Percentiles rank a stretch among this genome's conserved stretches.
phyloP scores from a whole-genome alignment of 1,139 yeast genomes.

The Candida buenavistaensis region DNA sequence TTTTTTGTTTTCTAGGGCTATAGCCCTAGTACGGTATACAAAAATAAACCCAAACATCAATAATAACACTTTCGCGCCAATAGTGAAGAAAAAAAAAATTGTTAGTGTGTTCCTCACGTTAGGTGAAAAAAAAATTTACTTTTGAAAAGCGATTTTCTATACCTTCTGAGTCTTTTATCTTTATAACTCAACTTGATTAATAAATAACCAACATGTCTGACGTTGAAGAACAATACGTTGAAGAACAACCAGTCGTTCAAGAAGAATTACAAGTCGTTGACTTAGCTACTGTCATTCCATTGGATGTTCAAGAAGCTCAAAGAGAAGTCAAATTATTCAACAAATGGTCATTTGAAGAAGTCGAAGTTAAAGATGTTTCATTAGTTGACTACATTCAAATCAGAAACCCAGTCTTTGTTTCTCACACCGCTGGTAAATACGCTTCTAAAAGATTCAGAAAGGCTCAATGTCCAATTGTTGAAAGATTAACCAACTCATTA shows the following conservation, averaged over 20 bases:
- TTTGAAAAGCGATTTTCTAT: conserved; percentile 1
- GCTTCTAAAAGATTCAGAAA: conserved; percentile 99
- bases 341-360: conserved; percentile 99
- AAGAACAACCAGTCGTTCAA: conserved; percentile 55
- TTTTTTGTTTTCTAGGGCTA: conserved; percentile 3
- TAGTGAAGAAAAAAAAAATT: neutral
- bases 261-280: conserved; percentile 81
- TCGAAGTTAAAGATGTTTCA: conserved; percentile 96
- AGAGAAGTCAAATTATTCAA: conserved; percentile 97
- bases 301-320: conserved; percentile 95
- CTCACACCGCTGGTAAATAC: conserved; percentile 99
- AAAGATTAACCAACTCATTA: conserved; percentile 99
- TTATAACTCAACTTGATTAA: conserved; percentile 4
- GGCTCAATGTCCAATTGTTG: conserved; percentile 99
- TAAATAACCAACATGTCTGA: conserved; percentile 39
- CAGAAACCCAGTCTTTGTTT: conserved; percentile 95
- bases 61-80: neutral
- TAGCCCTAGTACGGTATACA: conserved; percentile 5
- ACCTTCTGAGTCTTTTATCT: conserved; percentile 2
- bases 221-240: conserved; percentile 50
- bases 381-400: conserved; percentile 98
- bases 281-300: conserved; percentile 94
- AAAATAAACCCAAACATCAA: neutral
- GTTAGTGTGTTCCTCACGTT: neutral
- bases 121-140: conserved; percentile 7